Conservation (phyloP, 106 monocot genomes). For the Iris macrosiphon region DNA sequence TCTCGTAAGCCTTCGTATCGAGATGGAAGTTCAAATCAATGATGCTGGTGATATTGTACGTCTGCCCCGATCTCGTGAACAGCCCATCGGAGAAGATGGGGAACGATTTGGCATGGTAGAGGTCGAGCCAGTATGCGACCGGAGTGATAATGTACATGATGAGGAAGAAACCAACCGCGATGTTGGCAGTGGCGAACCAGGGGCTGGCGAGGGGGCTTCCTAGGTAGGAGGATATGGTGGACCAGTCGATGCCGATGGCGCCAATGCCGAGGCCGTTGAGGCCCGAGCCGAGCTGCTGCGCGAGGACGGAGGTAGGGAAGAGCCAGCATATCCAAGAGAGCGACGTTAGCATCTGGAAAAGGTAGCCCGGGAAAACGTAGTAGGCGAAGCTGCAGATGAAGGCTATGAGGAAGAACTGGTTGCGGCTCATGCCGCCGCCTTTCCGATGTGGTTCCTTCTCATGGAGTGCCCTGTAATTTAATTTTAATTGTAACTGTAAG, state of each 20-base stretch:
- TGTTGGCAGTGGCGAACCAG: constrained; percentile 83
- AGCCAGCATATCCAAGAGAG: constrained; percentile 87
- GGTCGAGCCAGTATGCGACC: constrained; percentile 58
- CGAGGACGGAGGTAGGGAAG: constrained; percentile 62
- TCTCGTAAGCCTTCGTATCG: constrained; percentile 61
- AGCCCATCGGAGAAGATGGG: constrained; percentile 81
- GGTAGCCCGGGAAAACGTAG: constrained; percentile 75
- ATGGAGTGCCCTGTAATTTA: constrained; percentile 72
- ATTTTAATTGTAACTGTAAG: too few species aligned
- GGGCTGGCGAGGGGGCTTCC: constrained; percentile 90
- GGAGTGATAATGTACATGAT: constrained; percentile 77
- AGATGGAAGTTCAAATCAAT: constrained; percentile 56
- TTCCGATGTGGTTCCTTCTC: constrained; percentile 59
- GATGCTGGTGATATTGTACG: constrained; percentile 63
- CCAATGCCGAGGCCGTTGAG: constrained; percentile 69
- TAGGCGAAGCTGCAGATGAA: constrained; percentile 90
- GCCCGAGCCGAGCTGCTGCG: constrained; percentile 84
- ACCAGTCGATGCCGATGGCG: constrained; percentile 81
- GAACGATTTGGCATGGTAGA: constrained; percentile 69
- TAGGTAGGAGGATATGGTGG: constrained; percentile 68
- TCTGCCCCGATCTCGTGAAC: constrained; percentile 41
- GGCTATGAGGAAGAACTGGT: constrained; percentile 82
- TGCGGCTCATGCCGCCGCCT: constrained; percentile 39
- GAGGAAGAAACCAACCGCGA: constrained; percentile 56
- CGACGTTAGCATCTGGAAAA: constrained; percentile 81